Conservation (phyloP, 2,329 filamentous ascomycete genomes). For the Arthrobotrys iridis region DNA sequence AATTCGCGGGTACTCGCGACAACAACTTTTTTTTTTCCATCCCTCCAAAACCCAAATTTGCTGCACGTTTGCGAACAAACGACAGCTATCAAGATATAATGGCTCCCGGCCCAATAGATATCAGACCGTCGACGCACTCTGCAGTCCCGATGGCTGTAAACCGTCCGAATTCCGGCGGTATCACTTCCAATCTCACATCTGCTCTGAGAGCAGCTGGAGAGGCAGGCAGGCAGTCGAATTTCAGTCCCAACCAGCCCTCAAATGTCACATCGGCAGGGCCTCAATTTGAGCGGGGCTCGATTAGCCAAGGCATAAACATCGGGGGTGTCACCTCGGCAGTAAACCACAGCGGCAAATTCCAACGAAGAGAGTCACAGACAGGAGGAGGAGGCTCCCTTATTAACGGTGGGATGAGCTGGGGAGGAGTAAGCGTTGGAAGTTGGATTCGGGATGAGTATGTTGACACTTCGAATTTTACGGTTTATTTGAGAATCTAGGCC, state of each 20-base stretch:
- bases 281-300: slow-evolving; percentile 39
- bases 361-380: slow-evolving; percentile 62
- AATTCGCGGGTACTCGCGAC: slow-evolving; percentile 27
- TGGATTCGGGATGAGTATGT: slow-evolving; percentile 99
- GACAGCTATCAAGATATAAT: slow-evolving; percentile 44
- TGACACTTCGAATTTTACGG: slow-evolving; percentile 15
- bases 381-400: slow-evolving; percentile 58
- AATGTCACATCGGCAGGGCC: slow-evolving; percentile 52
- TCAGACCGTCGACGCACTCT: slow-evolving; percentile 52
- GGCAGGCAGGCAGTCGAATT: slow-evolving; percentile 45
- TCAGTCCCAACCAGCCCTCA: slow-evolving; percentile 49
- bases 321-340: slow-evolving; percentile 47
- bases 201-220: slow-evolving; percentile 47
- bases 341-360: slow-evolving; percentile 52
- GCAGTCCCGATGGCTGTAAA: slow-evolving; percentile 30
- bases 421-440: slow-evolving; percentile 92
- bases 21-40: slow-evolving; percentile 12
- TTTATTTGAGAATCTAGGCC: not conserved
- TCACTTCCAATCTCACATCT: slow-evolving; percentile 52
- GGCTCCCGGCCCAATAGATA: slow-evolving; percentile 54
- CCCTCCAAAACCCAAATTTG: slow-evolving; percentile 15
- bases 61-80: slow-evolving; percentile 49
- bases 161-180: slow-evolving; percentile 47
- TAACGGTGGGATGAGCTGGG: slow-evolving; percentile 89
- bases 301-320: slow-evolving; percentile 51